Percentiles rank a stretch among this genome's conserved stretches.
These are phyloP conservation scores for Aureobasidium sp. DNA, from an alignment of 2,329 filamentous ascomycete species.

Conservation along the genomic window DNA sequence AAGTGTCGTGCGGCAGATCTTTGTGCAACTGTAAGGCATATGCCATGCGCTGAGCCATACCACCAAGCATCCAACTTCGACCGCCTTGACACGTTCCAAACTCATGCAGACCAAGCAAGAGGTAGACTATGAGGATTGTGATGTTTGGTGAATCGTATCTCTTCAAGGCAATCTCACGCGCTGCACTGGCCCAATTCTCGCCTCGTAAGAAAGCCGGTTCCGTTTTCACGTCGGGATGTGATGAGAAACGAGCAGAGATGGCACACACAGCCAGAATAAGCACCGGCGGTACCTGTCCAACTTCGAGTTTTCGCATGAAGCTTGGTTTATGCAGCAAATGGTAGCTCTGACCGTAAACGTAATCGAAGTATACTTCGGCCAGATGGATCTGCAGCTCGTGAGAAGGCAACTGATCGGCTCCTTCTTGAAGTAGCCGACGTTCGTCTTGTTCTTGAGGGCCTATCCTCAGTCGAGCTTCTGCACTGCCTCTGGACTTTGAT, in stretches of 20 bases:
- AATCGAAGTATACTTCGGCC: conserved; percentile 91
- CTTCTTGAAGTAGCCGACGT: conserved; percentile 69
- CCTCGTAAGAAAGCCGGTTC: conserved; percentile 78
- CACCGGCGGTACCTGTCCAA: conserved; percentile 76
- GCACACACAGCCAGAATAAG: conserved; percentile 90
- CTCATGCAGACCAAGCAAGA: conserved; percentile 85
- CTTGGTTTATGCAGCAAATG: conserved; percentile 93
- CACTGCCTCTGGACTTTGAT: conserved; percentile 21
- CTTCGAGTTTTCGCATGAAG: conserved; percentile 81
- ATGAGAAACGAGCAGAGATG: conserved; percentile 89
- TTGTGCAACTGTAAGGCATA: conserved; percentile 90
- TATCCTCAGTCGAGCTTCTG: conserved; percentile 35
- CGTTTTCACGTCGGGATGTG: conserved; percentile 68
- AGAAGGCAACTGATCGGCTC: conserved; percentile 70
- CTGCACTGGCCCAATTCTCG: conserved; percentile 81
- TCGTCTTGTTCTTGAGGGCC: conserved; percentile 49
- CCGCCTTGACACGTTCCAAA: conserved; percentile 96
- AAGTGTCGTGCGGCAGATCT: conserved; percentile 66
- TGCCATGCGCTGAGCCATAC: conserved; percentile 93
- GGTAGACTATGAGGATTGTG: conserved; percentile 82
- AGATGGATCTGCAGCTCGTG: conserved; percentile 89
- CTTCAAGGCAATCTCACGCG: conserved; percentile 77
- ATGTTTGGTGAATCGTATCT: conserved; percentile 94
- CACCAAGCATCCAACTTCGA: conserved; percentile 89
- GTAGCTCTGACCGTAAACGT: conserved; percentile 91